Conservation (phyloP, 495 filamentous ascomycete species). For the Platismatia glauca region DNA sequence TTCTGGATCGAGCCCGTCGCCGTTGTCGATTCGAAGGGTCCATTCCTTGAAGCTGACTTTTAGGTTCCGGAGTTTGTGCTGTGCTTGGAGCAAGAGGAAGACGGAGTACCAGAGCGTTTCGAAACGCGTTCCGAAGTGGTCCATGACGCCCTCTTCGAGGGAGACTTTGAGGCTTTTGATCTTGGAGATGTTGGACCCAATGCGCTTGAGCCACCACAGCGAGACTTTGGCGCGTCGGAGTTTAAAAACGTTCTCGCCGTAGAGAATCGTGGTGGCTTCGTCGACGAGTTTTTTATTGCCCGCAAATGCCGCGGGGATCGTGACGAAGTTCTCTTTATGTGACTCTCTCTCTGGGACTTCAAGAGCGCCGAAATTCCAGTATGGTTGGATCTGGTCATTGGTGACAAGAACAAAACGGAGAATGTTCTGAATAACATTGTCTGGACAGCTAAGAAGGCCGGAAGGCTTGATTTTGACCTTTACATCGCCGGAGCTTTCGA, state of each 20-base stretch:
- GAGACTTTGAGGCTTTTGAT: slow-evolving; percentile 1
- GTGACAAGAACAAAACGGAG: background rate
- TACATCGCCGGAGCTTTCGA: background rate
- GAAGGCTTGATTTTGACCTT: background rate
- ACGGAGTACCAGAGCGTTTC: slow-evolving; percentile 12
- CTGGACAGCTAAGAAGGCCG: background rate
- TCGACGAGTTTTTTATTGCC: slow-evolving; percentile 1
- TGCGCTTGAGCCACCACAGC: slow-evolving; percentile 15
- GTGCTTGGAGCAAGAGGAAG: slow-evolving; percentile 5
- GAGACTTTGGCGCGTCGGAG: slow-evolving; percentile 1
- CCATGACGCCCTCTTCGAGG: background rate
- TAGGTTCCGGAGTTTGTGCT: background rate
- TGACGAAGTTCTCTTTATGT: background rate
- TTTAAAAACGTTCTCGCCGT: slow-evolving; percentile 11
- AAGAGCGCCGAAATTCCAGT: slow-evolving; percentile 2
- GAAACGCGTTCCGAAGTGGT: background rate
- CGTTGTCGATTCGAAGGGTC: background rate
- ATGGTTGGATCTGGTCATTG: background rate
- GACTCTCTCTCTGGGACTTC: background rate
- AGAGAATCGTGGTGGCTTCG: slow-evolving; percentile 7
- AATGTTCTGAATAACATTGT: background rate
- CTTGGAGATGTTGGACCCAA: slow-evolving; percentile 10
- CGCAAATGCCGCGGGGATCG: background rate
- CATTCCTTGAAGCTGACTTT: background rate
- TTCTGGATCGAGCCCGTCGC: background rate